Base-by-base conservation (phyloP, 139 green algal species). In the Coelastrella sp. region DNA sequence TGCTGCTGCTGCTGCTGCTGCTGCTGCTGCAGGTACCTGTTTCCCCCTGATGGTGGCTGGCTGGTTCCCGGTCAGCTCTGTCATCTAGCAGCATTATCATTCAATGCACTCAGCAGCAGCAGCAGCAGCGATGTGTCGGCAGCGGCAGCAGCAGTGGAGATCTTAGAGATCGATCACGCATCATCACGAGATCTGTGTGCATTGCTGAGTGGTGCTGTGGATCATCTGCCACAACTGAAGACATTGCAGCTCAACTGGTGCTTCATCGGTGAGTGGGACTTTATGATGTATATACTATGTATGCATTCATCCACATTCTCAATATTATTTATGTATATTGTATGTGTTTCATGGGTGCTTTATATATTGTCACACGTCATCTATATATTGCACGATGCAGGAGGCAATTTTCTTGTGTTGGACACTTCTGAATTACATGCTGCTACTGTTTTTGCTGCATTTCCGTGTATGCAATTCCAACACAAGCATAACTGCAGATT, bases 31-130 rank as follows among this genome's bases (percentile, higher is more conserved):
- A 84, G 62, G 78, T 86, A 86, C 80, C 80, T 86, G n/a, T 79
- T 86, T 25, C 80, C 80, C 9, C 50, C 80, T 17, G 80, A 86
- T 69, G 80, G 80, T 23, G 68, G 80, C 17, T 86, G 80, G 80
- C 38, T 86, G 21, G 80, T 67, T 13, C 80, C 80, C 5, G 75
- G 75, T 0, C 75, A 82, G 53, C 43, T 82, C 15, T 82, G 75
- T 35, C 53, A 71, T 23, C 75, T 82, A 35, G 75, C 75, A 43
- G 53, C 35, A 3, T 35, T 53, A 21, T 35, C 51, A 19, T 80
- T 63, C 71, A 48, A 34, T 19, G 21, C 45, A 15, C 50, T 81
- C 27, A 27, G 40, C 69, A 74, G 35, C 71, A 79, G 71, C 69
- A 79, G 69, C 69, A 62, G 13, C 19, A 27, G 60, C 30, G 27